A percentile compares a stretch with the other conserved stretches of the same genome.
Conservation (phyloP, 257 asterid species). For the Nicotiana sylvestris region DNA sequence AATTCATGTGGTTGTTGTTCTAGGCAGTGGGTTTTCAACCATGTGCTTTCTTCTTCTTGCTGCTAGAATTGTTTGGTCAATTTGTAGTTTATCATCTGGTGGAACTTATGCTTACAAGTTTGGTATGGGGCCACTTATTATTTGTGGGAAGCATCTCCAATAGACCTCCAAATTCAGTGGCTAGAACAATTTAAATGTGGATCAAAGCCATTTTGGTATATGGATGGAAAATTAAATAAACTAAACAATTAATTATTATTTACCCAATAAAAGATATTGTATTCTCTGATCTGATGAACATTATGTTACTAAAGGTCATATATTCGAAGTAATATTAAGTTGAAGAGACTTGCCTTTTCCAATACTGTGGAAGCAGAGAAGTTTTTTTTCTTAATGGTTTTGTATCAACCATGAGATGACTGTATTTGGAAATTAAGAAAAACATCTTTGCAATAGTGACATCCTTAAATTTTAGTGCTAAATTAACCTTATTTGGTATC, state of each 20-base stretch:
- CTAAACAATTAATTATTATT: no score
- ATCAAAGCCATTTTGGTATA: not conserved
- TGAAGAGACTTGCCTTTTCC: no score
- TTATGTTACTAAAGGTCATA: not conserved
- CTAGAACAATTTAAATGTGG: not conserved
- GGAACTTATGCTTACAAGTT: slow-evolving; percentile 16
- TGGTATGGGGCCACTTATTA: slow-evolving; percentile 14
- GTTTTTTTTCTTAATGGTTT: no score
- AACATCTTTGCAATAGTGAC: not conserved
- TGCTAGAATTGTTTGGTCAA: slow-evolving; percentile 20
- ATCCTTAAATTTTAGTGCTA: not conserved
- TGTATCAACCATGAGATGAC: not conserved
- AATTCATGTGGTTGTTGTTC: slow-evolving; percentile 32
- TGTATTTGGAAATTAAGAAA: not conserved
- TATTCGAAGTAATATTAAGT: no score
- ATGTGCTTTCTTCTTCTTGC: slow-evolving; percentile 9
- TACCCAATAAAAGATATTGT: not conserved
- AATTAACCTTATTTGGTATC: no score
- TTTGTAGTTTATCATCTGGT: slow-evolving; percentile 25
- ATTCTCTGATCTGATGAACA: not conserved
- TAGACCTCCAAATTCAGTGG: slow-evolving; percentile 12
- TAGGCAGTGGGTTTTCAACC: slow-evolving; percentile 22
- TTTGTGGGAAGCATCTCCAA: slow-evolving; percentile 12
- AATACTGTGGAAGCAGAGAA: no score
- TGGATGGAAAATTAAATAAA: not conserved